Evolutionary conservation across 345 rosid genomes (phyloP).

Genomic region (Eucalyptus fibrosa): DNA sequence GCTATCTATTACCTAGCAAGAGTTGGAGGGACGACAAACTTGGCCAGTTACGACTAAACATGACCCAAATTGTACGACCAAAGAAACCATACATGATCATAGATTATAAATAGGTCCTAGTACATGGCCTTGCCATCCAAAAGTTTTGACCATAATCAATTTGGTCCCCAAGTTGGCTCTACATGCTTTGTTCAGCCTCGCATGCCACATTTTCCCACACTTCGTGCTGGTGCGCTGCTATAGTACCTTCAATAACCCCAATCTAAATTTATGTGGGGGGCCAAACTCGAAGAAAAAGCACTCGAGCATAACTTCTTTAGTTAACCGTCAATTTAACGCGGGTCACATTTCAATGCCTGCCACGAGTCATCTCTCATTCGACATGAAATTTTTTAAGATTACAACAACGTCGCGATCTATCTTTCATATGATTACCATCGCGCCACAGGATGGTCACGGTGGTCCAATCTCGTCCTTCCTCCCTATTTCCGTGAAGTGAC

Average conservation of each 20-base stretch:
- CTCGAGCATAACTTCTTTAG: no score
- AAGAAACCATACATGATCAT: neutral
- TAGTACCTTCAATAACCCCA: no score
- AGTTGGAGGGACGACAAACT: neutral
- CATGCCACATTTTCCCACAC: neutral
- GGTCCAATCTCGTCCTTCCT: neutral
- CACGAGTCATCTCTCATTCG: no score
- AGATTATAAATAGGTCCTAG: neutral
- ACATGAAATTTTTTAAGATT: no score
- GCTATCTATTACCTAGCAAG: neutral
- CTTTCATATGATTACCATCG: no score
- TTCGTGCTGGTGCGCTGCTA: neutral
- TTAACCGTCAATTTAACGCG: no score
- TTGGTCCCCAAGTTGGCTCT: neutral
- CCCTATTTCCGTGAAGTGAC: neutral
- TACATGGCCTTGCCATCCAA: neutral
- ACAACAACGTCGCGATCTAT: no score
- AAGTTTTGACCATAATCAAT: neutral
- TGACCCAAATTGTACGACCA: neutral
- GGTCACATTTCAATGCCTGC: no score
- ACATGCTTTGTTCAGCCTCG: neutral
- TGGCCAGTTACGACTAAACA: neutral
- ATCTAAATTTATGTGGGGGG: no score
- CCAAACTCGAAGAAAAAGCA: no score
- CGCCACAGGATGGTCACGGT: neutral